Evolutionary conservation across 495 filamentous ascomycete genomes (phyloP).

Genomic region (Penicillium chermesinum): DNA sequence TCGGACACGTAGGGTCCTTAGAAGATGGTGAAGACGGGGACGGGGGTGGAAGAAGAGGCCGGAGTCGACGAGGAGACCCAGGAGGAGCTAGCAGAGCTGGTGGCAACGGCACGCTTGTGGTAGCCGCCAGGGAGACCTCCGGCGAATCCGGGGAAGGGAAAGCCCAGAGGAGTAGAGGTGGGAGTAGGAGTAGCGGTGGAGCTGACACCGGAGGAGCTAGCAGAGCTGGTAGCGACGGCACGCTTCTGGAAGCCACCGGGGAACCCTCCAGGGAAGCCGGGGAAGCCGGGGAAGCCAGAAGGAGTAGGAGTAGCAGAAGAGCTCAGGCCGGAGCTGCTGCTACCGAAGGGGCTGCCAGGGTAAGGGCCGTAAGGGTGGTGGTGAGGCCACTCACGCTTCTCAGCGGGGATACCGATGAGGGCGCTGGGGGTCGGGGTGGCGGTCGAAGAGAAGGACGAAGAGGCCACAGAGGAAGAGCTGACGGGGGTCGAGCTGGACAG

Average conservation of each 20-base stretch:
- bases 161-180: neutral
- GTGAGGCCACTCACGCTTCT: too few species aligned
- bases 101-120: neutral
- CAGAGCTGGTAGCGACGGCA: neutral
- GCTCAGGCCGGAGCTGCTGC: slow-evolving; percentile 1
- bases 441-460: neutral
- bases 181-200: neutral
- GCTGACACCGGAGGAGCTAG: neutral
- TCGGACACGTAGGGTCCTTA: neutral
- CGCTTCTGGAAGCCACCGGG: neutral
- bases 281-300: neutral
- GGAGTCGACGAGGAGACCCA: neutral
- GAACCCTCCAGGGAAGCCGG: neutral
- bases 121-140: neutral
- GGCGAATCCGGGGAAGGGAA: neutral
- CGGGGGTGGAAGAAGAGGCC: neutral
- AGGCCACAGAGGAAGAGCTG: slow-evolving; percentile 4
- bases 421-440: slow-evolving; percentile 1
- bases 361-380: too few species aligned
- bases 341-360: neutral
- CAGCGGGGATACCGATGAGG: neutral
- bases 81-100: neutral
- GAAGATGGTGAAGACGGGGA: neutral
- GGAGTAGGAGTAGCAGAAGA: slow-evolving; percentile 4
- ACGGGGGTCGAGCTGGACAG: neutral